Evolutionary conservation across 257 asterid genomes (phyloP).

Genomic region (Solanum chmielewskii): DNA sequence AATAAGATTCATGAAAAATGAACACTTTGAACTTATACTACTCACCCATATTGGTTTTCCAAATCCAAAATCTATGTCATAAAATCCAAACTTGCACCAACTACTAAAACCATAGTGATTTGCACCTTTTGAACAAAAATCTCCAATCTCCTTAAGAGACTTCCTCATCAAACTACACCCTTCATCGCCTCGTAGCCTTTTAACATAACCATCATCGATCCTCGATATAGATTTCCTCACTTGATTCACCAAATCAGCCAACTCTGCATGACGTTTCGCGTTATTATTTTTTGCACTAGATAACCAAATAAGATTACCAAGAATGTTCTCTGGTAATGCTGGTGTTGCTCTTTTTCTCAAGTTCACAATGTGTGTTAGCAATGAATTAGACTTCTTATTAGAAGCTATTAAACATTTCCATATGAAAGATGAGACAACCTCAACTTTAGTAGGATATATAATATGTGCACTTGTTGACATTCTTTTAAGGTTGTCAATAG

Average conservation of each 20-base stretch:
- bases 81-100: constrained; percentile 69
- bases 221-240: constrained; percentile 24
- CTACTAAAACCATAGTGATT: constrained; percentile 52
- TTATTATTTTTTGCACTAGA: constrained; percentile 21
- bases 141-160: constrained; percentile 37
- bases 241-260: constrained; percentile 18
- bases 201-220: constrained; percentile 28
- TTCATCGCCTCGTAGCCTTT: constrained; percentile 27
- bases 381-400: constrained; percentile 16
- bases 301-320: constrained; percentile 66
- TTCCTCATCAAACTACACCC: constrained; percentile 29
- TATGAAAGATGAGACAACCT: constrained; percentile 57
- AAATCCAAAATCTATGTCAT: constrained; percentile 69
- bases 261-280: neutral
- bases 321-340: constrained; percentile 17
- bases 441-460: constrained; percentile 36
- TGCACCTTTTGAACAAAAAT: constrained; percentile 21
- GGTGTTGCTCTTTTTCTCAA: constrained; percentile 43
- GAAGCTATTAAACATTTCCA: constrained; percentile 39
- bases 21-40: constrained; percentile 35
- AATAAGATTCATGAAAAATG: constrained; percentile 44
- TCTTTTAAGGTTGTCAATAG: constrained; percentile 22
- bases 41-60: constrained; percentile 74
- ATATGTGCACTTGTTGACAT: constrained; percentile 1
- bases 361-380: constrained; percentile 57